These are phyloP conservation scores for Ophiostoma piceae DNA, from an alignment of 2,329 filamentous ascomycete genomes.

Conservation along the genomic window DNA sequence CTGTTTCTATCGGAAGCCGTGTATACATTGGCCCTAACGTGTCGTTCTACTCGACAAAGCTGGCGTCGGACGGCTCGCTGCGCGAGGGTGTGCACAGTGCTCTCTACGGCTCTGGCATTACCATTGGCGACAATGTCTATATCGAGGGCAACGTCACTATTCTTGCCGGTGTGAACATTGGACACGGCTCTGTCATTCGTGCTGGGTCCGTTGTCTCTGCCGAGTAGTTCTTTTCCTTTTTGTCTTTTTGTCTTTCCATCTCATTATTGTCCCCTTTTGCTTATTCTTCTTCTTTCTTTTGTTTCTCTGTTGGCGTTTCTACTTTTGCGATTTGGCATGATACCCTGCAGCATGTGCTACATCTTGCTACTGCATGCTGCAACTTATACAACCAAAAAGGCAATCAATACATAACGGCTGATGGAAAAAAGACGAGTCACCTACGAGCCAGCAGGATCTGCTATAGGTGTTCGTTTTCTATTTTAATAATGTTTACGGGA, in stretches of 20 bases:
- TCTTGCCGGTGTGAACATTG: conserved; percentile 73
- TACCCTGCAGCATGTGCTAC: conserved; percentile 28
- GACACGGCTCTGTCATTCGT: conserved; percentile 71
- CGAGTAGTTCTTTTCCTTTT: conserved; percentile 32
- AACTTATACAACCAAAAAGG: conserved; percentile 20
- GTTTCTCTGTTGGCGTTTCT: conserved; percentile 18
- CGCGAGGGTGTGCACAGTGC: conserved; percentile 69
- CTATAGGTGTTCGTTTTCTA: not conserved
- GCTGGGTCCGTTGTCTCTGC: conserved; percentile 83
- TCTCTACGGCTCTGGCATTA: conserved; percentile 64
- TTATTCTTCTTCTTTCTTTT: conserved; percentile 17
- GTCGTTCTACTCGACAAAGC: conserved; percentile 71
- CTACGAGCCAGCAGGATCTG: conserved; percentile 10
- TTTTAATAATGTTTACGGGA: not conserved
- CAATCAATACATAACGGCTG: conserved; percentile 1
- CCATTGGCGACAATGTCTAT: conserved; percentile 81
- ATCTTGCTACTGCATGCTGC: conserved; percentile 18
- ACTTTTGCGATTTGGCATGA: conserved; percentile 23
- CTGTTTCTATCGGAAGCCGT: conserved; percentile 74
- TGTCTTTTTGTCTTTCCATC: conserved; percentile 7
- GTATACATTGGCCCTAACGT: conserved; percentile 78
- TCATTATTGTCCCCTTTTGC: conserved; percentile 9
- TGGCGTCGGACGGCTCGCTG: conserved; percentile 66
- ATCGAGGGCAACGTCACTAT: conserved; percentile 73
- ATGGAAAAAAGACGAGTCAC: conserved; percentile 8